Base-by-base conservation (phyloP, 768 basidiomycete genomes). In the Auricularia cornea region DNA sequence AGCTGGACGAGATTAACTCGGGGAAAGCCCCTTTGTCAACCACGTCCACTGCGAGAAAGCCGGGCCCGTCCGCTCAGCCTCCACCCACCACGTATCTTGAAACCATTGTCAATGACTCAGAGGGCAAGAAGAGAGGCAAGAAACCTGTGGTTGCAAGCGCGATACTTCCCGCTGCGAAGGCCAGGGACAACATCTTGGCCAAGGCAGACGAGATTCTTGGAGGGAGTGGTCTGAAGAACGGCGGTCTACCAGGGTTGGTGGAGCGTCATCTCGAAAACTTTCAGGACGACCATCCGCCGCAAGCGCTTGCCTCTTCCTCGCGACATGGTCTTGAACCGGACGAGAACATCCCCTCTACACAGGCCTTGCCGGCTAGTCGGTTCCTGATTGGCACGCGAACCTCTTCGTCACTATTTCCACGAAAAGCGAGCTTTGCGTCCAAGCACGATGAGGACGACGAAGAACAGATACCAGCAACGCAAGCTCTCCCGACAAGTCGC, bases 261-360 rank as follows among this genome's bases (percentile, higher is more conserved):
- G 76, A 89, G 61, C 76, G 76, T 67, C 77, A 70, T 40, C 70
- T 82, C n/a, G 68, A 73, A 3, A 76, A 80, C 44, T 84, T 81
- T 6, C 82, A 85, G 10, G 72, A 71, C 8, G 65, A 32, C 32
- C 82, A 82, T 60, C 44, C 80, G n/a, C 72, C 70, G 60, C 76
- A 71, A 66, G 81, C 80, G n/a, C n/a, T n/a, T n/a, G n/a, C n/a
- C n/a, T n/a, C n/a, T n/a, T n/a, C n/a, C n/a, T n/a, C n/a, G n/a
- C n/a, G n/a, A n/a, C n/a, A n/a, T n/a, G n/a, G n/a, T n/a, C n/a
- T n/a, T n/a, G 10, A 18, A 10, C 52, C 48, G 44, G 62, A 40
- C 18, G 30, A 60, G 8, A 23, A 32, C 6, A 66, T 62, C 5
- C 68, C 63, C 2, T n/a, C 66, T 2, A 70, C 69, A 29, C 69